phyloP scores from a whole-genome alignment of 768 basidiomycete genomes.

The Pholiota conissans region DNA sequence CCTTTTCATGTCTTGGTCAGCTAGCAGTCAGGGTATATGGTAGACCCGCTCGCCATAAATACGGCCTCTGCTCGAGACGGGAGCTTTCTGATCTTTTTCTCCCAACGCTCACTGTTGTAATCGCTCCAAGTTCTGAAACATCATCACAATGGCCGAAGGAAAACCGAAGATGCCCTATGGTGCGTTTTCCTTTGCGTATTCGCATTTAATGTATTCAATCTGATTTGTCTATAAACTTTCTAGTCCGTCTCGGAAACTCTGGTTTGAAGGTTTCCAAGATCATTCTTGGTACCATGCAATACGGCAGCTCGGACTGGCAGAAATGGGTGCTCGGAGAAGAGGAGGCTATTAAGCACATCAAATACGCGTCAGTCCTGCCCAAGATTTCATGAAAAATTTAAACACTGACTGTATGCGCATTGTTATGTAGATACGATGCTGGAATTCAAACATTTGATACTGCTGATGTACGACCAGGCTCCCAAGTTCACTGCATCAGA shows the following conservation, averaged over 20 bases:
- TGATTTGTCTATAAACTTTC: background rate
- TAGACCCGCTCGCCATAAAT: background rate
- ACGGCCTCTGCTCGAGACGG: background rate
- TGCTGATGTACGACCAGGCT: constrained; percentile 52
- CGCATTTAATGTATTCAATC: background rate
- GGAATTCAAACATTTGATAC: constrained; percentile 67
- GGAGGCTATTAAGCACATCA: constrained; percentile 53
- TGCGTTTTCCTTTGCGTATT: background rate
- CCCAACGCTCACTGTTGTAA: background rate
- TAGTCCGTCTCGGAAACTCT: constrained; percentile 50
- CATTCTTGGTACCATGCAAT: constrained; percentile 64
- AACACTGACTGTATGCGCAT: background rate
- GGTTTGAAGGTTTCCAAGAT: constrained; percentile 66
- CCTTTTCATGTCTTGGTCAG: background rate
- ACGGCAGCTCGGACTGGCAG: constrained; percentile 53
- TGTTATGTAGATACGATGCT: constrained; percentile 48
- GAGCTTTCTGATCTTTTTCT: background rate
- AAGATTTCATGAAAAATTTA: background rate
- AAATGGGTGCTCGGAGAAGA: constrained; percentile 46
- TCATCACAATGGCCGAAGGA: background rate
- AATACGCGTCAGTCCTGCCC: constrained; percentile 35
- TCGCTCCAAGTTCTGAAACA: background rate
- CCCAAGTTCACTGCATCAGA: too few relatives aligned
- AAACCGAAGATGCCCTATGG: background rate
- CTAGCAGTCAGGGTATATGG: background rate